Percentiles rank a stretch among this genome's conserved stretches.
phyloP scores from a whole-genome alignment of 305 asterid species.

The Fraxinus latifolia region DNA sequence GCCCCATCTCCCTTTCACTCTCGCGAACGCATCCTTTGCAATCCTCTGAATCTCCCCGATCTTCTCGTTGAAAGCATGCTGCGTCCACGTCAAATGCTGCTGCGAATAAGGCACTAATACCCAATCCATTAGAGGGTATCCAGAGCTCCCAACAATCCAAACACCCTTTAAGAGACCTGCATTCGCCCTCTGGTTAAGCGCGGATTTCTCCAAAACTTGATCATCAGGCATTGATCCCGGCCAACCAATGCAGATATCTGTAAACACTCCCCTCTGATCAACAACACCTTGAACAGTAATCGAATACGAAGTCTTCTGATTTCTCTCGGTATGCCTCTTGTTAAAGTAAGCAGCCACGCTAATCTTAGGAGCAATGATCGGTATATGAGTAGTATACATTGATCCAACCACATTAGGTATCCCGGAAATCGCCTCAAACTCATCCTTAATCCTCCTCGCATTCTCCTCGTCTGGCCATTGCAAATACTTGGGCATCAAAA shows the following conservation, averaged over 20 bases:
- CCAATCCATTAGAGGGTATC: constrained; percentile 23
- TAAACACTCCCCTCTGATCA: constrained; percentile 16
- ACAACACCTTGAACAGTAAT: constrained; percentile 23
- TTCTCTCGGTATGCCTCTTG: constrained; percentile 22
- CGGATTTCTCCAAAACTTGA: constrained; percentile 20
- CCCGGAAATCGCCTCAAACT: constrained; percentile 15
- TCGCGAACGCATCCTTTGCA: constrained; percentile 11
- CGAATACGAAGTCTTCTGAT: constrained; percentile 21
- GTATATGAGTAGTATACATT: constrained; percentile 22
- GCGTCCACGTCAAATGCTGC: constrained; percentile 19
- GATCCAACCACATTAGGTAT: constrained; percentile 20
- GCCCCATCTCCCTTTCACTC: constrained; percentile 22
- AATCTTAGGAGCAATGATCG: constrained; percentile 16
- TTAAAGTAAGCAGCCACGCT: constrained; percentile 18
- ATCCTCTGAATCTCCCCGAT: constrained; percentile 8
- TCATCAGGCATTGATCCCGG: constrained; percentile 24
- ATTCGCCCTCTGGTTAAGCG: constrained; percentile 11
- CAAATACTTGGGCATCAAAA: constrained; percentile 15
- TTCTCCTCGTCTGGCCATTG: constrained; percentile 16
- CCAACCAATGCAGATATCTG: constrained; percentile 14
- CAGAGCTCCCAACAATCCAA: constrained; percentile 18
- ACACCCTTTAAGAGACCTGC: constrained; percentile 1
- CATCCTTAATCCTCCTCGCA: not conserved
- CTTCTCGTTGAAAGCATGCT: constrained; percentile 18
- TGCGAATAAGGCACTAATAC: constrained; percentile 13